Base-by-base conservation (phyloP, 768 basidiomycete genomes). In the Tulasnella sp. region DNA sequence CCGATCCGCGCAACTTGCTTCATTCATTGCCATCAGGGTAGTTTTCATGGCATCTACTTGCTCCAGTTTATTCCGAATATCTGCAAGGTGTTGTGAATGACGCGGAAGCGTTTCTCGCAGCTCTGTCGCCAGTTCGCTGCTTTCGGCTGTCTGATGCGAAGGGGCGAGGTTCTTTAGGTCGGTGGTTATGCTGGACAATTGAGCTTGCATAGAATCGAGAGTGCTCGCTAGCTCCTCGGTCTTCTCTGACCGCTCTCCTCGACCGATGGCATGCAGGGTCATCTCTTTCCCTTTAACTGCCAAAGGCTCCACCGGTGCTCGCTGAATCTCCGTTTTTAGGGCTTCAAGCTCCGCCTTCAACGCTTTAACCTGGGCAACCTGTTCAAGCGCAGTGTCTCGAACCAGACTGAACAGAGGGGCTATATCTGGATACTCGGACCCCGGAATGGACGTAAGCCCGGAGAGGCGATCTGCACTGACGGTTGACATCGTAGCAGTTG, bases 1-100 rank as follows among this genome's bases (percentile, higher is more conserved):
- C 34, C 75, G 75, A 69, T 76, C 75, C 67, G 75, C 75, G 29
- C 40, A 34, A 42, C 29, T 54, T 19, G 67, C 58, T 76, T 76
- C 64, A 15, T 76, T 76, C 40, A 76, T 37, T 22, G 69, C 67
- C 22, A n/a, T 38, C 37, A 76, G 22, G 19, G 67, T 68, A 17
- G 19, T 15, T 17, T 31, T 22, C 17, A 76, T 52, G 19, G 12
- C 17, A 31, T 69, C 68, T 15, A 76, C 45, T 15, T 36, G 19
- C 29, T 36, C 36, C 22, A 74, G 19, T 49, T 58, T 54, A 2
- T 25, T n/a, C 19, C 22, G 54, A 29, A 74, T 58, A 12, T 25
- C 49, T 17, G 54, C 31, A 22, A 74, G 73, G 17, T 25, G 31
- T 49, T 64, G 52, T 22, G 54, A 52, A 37, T 67, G 73, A 15